Evolutionary conservation across 1,139 yeast species (phyloP), one percentile per base, ranked within the genome.

Genomic region (Lodderomyces jiufengensis): DNA sequence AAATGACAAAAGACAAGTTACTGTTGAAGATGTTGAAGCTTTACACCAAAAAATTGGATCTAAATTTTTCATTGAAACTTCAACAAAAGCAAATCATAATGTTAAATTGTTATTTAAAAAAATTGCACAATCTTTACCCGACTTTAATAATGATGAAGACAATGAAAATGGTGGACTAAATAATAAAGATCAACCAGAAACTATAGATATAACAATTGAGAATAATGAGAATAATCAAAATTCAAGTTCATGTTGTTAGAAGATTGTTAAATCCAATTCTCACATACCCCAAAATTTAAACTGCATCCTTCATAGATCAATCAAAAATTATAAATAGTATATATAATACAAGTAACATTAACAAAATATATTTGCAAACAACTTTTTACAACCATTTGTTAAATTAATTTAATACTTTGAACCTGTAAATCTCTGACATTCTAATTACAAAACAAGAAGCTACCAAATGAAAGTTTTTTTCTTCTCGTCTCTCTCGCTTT

Each of bases 31-130:
- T 50, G 85, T 95, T 15, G 86, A 86, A 52, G 76, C 74, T 35
- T 66, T 86, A 47, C 60, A 59, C 36, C 51, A 57, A 34, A 54
- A 55, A 32, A 62, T 62, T n/a, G 88, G 86, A 7, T 88, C 92
- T 29, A 76, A 80, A 52, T 78, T 84, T 44, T 87, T 83, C 57
- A 80, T 92, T 57, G 98, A 92, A 56, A 92, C 98, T 3, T 84
- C 95, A 45, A 94, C 97, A 22, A 92, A 90, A 61, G 92, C 92
- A 34, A 96, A 96, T 31, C 85, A 88, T 57, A 92, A 92, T 52
- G 96, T 92, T 37, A 90, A 92, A 62, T 75, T 80, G 39, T 66
- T 92, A 47, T 92, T 92, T 64, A 86, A 88, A 55, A 85, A 83
- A 55, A 85, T 92, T 44, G 98, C 97, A 9, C 85, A 84, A 55